phyloP scores from a whole-genome alignment of 768 basidiomycete species.

The Naganishia vishniacii region DNA sequence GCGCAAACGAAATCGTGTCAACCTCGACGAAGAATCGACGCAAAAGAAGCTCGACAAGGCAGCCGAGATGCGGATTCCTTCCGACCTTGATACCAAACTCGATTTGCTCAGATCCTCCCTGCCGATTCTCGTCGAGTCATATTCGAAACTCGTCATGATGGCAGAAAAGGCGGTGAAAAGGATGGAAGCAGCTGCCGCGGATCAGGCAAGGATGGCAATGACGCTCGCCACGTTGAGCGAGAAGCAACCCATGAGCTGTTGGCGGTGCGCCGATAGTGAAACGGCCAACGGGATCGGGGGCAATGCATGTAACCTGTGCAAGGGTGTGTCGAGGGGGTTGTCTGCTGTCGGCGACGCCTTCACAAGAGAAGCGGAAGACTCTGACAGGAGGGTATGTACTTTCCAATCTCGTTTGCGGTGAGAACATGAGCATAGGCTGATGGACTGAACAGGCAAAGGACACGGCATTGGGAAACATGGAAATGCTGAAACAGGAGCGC shows the following conservation, averaged over 20 bases:
- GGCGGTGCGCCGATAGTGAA: slow-evolving; percentile 56
- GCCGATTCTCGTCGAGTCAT: slow-evolving; percentile 74
- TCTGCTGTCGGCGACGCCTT: slow-evolving; percentile 51
- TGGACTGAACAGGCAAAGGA: slow-evolving; percentile 28
- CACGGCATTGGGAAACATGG: slow-evolving; percentile 31
- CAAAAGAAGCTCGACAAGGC: slow-evolving; percentile 43
- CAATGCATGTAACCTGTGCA: slow-evolving; percentile 66
- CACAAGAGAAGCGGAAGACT: slow-evolving; percentile 33
- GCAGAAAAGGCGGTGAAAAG: slow-evolving; percentile 83
- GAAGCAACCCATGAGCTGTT: slow-evolving; percentile 55
- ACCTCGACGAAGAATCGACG: slow-evolving; percentile 79
- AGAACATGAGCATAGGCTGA: background rate
- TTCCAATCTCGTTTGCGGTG: background rate
- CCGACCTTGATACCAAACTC: slow-evolving; percentile 85
- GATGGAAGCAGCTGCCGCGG: slow-evolving; percentile 85
- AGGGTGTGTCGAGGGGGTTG: slow-evolving; percentile 69
- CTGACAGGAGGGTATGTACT: slow-evolving; percentile 37
- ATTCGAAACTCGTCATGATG: slow-evolving; percentile 82
- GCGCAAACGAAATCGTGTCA: slow-evolving; percentile 70
- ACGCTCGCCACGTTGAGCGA: slow-evolving; percentile 63
- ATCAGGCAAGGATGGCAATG: slow-evolving; percentile 74
- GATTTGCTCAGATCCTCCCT: slow-evolving; percentile 68
- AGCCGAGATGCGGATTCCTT: slow-evolving; percentile 88
- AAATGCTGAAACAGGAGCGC: slow-evolving; percentile 61
- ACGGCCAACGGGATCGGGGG: slow-evolving; percentile 47